These are phyloP conservation scores for Daedaleopsis nitida DNA, from an alignment of 768 basidiomycete genomes.

Conservation along the genomic window DNA sequence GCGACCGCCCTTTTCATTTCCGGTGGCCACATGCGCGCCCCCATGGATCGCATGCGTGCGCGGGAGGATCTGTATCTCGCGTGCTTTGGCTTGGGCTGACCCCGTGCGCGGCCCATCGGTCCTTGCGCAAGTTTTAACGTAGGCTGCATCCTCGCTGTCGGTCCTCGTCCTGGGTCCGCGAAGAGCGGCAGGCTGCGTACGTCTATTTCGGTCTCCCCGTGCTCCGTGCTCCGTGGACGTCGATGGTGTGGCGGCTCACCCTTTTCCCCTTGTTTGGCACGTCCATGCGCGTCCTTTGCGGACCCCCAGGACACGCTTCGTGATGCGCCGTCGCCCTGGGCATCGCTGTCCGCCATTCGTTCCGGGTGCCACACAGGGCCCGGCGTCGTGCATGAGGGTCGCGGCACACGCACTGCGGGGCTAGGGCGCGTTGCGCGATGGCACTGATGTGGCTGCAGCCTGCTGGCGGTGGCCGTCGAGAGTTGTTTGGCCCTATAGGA, in stretches of 20 bases:
- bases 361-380: neutral
- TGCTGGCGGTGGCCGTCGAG: too few relatives aligned
- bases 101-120: neutral
- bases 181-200: neutral
- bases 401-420: too few relatives aligned
- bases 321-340: neutral
- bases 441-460: too few relatives aligned
- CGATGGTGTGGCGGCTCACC: too few relatives aligned
- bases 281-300: too few relatives aligned
- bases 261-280: too few relatives aligned
- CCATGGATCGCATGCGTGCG: neutral
- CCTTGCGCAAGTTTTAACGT: too few relatives aligned
- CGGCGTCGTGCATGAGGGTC: too few relatives aligned
- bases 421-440: neutral
- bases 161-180: too few relatives aligned
- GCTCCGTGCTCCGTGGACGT: too few relatives aligned
- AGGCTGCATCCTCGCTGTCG: too few relatives aligned
- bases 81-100: neutral
- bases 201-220: neutral
- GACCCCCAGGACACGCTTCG: neutral
- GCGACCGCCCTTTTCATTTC: constrained; percentile 4
- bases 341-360: neutral
- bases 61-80: neutral
- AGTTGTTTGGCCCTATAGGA: too few relatives aligned
- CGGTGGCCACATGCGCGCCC: neutral